These are phyloP conservation scores for Urtica urens DNA, from an alignment of 306 rosid genomes.

Conservation along the genomic window DNA sequence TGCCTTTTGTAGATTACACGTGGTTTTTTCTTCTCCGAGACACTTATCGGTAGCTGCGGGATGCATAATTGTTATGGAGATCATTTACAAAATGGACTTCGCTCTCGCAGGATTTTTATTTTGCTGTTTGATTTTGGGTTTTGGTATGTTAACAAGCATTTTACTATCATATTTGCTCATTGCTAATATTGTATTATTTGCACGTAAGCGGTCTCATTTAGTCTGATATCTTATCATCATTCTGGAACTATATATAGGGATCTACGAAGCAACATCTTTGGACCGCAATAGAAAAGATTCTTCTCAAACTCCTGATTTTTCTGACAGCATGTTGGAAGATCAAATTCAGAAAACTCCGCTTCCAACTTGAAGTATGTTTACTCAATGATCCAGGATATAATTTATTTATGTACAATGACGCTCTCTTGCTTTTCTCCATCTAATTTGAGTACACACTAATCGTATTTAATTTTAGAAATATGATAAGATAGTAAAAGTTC, in stretches of 20 bases:
- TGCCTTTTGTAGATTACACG: constrained; percentile 58
- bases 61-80: constrained; percentile 76
- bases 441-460: too few relatives aligned
- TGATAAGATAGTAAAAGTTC: not conserved
- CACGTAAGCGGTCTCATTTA: not conserved
- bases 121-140: constrained; percentile 82
- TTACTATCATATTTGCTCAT: not conserved
- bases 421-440: not conserved
- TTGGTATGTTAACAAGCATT: constrained; percentile 46
- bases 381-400: constrained; percentile 5
- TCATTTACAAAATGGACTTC: constrained; percentile 72
- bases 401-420: constrained; percentile 11
- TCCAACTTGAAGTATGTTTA: constrained; percentile 71
- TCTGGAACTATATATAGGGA: constrained; percentile 29
- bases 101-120: constrained; percentile 63
- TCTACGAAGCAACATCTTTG: constrained; percentile 80
- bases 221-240: not conserved
- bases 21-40: constrained; percentile 96
- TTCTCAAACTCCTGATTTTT: constrained; percentile 30
- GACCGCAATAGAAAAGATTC: constrained; percentile 69
- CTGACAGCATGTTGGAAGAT: constrained; percentile 46
- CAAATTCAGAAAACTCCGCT: constrained; percentile 61
- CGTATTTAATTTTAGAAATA: not conserved
- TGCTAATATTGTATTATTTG: not conserved
- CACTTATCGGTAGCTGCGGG: constrained; percentile 90